A percentile compares a stretch with the other conserved stretches of the same genome.
phyloP scores from a whole-genome alignment of 306 rosid species.

The Prunus fruticosa region DNA sequence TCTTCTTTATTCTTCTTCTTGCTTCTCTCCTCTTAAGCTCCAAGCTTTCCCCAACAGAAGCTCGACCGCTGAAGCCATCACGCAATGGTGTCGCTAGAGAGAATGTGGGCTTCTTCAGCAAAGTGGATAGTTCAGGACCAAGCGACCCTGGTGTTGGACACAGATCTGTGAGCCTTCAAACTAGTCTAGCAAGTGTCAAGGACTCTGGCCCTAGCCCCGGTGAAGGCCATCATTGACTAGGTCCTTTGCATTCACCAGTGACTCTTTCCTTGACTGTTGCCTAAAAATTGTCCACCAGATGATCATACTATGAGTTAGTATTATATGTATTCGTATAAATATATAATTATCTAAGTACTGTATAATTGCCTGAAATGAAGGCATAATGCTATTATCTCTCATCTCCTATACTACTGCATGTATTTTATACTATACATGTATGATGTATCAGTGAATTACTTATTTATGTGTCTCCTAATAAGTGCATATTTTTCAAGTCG shows the following conservation, averaged over 20 bases:
- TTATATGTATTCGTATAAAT: no score
- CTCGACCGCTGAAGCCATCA: conserved; percentile 27
- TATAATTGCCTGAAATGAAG: no score
- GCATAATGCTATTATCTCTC: no score
- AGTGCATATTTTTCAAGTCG: no score
- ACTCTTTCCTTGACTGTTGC: background rate
- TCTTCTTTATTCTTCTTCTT: conserved; percentile 26
- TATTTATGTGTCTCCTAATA: no score
- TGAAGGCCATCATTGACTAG: conserved; percentile 26
- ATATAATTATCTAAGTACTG: no score
- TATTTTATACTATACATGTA: no score
- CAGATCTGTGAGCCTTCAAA: background rate
- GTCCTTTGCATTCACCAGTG: background rate
- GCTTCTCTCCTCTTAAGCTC: conserved; percentile 22
- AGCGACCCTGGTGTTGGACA: conserved; percentile 18
- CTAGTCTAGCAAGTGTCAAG: conserved; percentile 15
- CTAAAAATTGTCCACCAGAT: background rate
- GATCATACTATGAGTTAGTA: no score
- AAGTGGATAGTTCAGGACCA: conserved; percentile 31
- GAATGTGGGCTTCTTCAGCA: conserved; percentile 11
- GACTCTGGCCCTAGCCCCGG: conserved; percentile 48
- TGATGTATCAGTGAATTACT: no score
- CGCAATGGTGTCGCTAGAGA: conserved; percentile 6
- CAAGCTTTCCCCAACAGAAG: conserved; percentile 26
- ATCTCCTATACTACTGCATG: no score